phyloP scores from a whole-genome alignment of 2,329 filamentous ascomycete genomes.

The Hortaea werneckii region DNA sequence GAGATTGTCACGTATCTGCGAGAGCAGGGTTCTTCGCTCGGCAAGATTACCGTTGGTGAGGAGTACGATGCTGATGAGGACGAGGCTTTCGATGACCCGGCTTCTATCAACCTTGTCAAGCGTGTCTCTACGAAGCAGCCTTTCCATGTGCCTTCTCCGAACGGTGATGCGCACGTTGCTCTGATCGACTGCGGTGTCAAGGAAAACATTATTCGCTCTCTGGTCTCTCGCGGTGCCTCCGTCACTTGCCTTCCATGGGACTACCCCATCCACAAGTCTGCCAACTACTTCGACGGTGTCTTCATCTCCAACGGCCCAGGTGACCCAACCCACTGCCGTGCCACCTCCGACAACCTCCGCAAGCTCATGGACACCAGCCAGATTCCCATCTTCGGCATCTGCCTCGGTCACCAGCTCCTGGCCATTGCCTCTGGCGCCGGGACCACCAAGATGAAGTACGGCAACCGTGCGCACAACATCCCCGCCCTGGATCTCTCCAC shows the following conservation, averaged over 20 bases:
- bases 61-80: slow-evolving; percentile 98
- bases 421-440: slow-evolving; percentile 78
- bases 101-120: slow-evolving; percentile 92
- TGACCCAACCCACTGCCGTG: slow-evolving; percentile 92
- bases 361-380: slow-evolving; percentile 86
- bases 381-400: slow-evolving; percentile 94
- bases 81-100: slow-evolving; percentile 88
- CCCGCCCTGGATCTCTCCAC: slow-evolving; percentile 89
- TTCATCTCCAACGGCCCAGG: slow-evolving; percentile 99
- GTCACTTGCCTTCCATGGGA: slow-evolving; percentile 93
- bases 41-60: slow-evolving; percentile 87
- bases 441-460: slow-evolving; percentile 98
- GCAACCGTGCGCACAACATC: slow-evolving; percentile 98
- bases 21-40: slow-evolving; percentile 92
- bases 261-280: slow-evolving; percentile 96
- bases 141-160: slow-evolving; percentile 81
- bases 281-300: slow-evolving; percentile 93
- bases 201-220: slow-evolving; percentile 95
- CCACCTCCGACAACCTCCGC: slow-evolving; percentile 84
- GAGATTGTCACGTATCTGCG: slow-evolving; percentile 92
- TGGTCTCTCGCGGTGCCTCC: slow-evolving; percentile 82
- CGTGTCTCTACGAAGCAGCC: slow-evolving; percentile 96
- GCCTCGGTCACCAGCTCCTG: slow-evolving; percentile 90
- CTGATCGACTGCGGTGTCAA: slow-evolving; percentile 98
- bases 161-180: slow-evolving; percentile 80